These are phyloP conservation scores for Nannochloropsis granulata DNA, from an alignment of 108 stramenopile species.

Conservation along the genomic window DNA sequence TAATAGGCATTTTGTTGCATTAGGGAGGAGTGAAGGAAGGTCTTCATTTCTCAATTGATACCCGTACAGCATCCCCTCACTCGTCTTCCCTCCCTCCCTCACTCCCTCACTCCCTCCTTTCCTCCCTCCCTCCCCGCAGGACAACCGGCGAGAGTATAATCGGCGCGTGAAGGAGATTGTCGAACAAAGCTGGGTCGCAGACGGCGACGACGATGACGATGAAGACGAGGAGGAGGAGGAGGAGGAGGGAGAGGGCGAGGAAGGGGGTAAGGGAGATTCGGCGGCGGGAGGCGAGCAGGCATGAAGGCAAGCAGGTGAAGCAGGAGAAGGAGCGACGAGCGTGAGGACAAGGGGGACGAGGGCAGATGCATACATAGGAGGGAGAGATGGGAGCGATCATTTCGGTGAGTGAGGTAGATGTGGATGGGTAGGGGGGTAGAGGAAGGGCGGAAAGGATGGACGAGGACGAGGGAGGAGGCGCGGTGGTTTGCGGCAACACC, in stretches of 20 bases:
- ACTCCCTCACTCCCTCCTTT: neutral
- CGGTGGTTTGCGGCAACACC: neutral
- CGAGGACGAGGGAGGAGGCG: neutral
- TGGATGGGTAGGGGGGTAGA: too few species aligned
- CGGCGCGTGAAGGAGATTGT: constrained; percentile 93
- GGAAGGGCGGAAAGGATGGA: neutral
- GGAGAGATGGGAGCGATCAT: too few species aligned
- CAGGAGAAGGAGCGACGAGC: neutral
- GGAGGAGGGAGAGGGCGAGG: neutral
- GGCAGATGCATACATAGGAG: neutral
- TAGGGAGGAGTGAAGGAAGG: too few species aligned
- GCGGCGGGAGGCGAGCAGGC: neutral
- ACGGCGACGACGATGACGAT: neutral
- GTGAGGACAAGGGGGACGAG: too few species aligned
- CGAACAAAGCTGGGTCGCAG: constrained; percentile 84
- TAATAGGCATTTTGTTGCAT: too few species aligned
- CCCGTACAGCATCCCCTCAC: too few species aligned
- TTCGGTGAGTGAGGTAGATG: too few species aligned
- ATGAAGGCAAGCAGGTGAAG: neutral
- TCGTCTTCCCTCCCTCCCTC: too few species aligned
- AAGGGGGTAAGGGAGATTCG: neutral
- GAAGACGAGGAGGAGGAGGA: neutral
- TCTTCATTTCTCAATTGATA: too few species aligned
- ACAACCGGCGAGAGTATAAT: constrained; percentile 95
- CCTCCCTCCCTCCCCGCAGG: constrained; percentile 12